Conservation (phyloP, 495 filamentous ascomycete genomes). For the Penicillium manginii region DNA sequence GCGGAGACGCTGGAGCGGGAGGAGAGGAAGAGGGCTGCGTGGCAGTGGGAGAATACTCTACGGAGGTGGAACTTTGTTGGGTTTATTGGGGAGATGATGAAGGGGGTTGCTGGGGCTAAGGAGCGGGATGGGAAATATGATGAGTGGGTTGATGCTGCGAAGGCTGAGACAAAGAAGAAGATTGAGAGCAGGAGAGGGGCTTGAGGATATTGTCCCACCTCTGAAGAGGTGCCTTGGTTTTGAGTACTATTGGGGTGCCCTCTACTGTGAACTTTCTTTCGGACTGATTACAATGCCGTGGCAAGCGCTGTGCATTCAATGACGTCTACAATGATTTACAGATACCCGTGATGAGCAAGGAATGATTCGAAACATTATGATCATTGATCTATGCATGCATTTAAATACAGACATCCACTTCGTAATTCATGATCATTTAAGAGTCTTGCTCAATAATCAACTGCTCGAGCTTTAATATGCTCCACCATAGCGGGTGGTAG, state of each 20-base stretch:
- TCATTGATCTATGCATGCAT: conserved; percentile 12
- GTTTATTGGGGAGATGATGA: conserved; percentile 88
- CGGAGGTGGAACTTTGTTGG: conserved; percentile 94
- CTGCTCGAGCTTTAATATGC: conserved; percentile 58
- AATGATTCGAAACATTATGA: conserved; percentile 1
- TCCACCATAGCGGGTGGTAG: conserved; percentile 64
- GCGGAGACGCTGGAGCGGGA: conserved; percentile 74
- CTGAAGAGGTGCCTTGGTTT: background rate
- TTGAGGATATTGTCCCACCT: background rate
- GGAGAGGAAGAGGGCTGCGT: conserved; percentile 80
- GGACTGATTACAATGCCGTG: background rate
- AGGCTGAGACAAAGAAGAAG: conserved; percentile 69
- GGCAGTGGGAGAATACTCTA: conserved; percentile 96
- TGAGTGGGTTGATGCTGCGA: conserved; percentile 79
- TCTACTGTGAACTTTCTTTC: background rate
- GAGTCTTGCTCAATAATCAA: conserved; percentile 53
- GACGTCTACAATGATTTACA: conserved; percentile 1
- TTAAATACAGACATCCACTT: conserved; percentile 32
- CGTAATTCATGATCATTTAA: conserved; percentile 25
- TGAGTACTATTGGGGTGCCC: background rate
- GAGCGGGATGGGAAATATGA: conserved; percentile 63
- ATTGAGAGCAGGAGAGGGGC: conserved; percentile 49
- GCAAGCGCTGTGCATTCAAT: conserved; percentile 10
- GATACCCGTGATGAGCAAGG: conserved; percentile 5
- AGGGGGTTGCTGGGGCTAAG: conserved; percentile 77